These are phyloP conservation scores for Sugiyamaella smithiae DNA, from an alignment of 805 yeast genomes.

Conservation along the genomic window DNA sequence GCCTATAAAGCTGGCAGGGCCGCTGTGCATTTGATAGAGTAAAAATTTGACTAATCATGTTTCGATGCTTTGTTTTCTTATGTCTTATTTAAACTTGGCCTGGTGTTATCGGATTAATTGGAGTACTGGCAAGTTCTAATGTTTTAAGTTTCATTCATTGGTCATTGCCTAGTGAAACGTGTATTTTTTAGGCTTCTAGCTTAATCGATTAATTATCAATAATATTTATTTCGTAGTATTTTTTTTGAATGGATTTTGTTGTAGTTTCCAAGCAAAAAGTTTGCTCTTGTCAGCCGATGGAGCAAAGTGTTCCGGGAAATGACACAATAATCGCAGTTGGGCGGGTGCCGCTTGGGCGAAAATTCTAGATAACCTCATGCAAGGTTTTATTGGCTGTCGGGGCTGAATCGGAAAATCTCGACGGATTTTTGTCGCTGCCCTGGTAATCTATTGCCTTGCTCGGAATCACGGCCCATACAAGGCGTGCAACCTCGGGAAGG, in stretches of 20 bases:
- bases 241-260: background rate
- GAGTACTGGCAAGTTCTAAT: background rate
- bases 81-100: constrained; percentile 4
- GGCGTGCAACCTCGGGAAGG: too few relatives aligned
- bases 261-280: too few relatives aligned
- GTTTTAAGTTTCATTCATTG: background rate
- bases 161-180: background rate
- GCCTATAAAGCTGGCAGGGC: background rate
- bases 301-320: too few relatives aligned
- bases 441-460: too few relatives aligned
- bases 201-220: constrained; percentile 2
- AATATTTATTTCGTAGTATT: background rate
- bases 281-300: too few relatives aligned
- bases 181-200: constrained; percentile 10
- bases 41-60: constrained; percentile 4
- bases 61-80: background rate
- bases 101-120: constrained; percentile 1
- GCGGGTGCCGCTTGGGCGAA: too few relatives aligned
- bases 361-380: too few relatives aligned
- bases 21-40: constrained; percentile 1
- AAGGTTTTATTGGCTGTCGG: too few relatives aligned
- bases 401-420: too few relatives aligned
- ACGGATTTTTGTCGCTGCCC: too few relatives aligned
- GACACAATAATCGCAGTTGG: too few relatives aligned
- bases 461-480: too few relatives aligned